Conservation (phyloP, 805 yeast genomes). For the Ogataea saltuana region DNA sequence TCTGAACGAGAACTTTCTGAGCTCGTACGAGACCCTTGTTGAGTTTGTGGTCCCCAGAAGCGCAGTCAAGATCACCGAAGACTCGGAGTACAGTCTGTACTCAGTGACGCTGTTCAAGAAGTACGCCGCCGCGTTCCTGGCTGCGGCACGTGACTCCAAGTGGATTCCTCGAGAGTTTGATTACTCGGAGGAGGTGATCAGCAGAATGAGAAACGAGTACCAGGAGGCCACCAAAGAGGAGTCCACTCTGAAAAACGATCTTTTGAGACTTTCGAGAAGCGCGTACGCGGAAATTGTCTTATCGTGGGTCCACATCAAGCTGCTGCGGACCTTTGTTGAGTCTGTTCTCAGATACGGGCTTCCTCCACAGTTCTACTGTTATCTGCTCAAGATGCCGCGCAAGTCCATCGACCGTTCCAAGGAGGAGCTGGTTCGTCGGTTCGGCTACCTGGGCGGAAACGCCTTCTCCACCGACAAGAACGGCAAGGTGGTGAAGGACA, state of each 20-base stretch:
- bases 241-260: conserved; percentile 69
- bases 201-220: conserved; percentile 74
- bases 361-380: conserved; percentile 83
- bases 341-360: conserved; percentile 93
- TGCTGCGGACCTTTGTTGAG: conserved; percentile 86
- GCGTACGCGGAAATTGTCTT: conserved; percentile 87
- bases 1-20: conserved; percentile 58
- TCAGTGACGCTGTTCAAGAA: conserved; percentile 85
- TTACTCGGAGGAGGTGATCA: conserved; percentile 75
- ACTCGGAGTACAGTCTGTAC: conserved; percentile 71
- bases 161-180: conserved; percentile 92
- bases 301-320: conserved; percentile 89
- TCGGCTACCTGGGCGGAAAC: conserved; percentile 89
- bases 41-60: conserved; percentile 91
- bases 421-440: conserved; percentile 67
- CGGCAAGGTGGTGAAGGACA: conserved; percentile 65
- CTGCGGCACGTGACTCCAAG: conserved; percentile 76
- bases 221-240: conserved; percentile 75
- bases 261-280: conserved; percentile 78
- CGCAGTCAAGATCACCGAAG: conserved; percentile 68
- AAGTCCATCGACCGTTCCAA: conserved; percentile 57
- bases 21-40: conserved; percentile 72
- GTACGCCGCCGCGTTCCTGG: conserved; percentile 65
- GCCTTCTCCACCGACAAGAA: conserved; percentile 71
- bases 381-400: conserved; percentile 42